Base-by-base conservation (phyloP, 768 basidiomycete genomes). In the Myochromella boudieri region DNA sequence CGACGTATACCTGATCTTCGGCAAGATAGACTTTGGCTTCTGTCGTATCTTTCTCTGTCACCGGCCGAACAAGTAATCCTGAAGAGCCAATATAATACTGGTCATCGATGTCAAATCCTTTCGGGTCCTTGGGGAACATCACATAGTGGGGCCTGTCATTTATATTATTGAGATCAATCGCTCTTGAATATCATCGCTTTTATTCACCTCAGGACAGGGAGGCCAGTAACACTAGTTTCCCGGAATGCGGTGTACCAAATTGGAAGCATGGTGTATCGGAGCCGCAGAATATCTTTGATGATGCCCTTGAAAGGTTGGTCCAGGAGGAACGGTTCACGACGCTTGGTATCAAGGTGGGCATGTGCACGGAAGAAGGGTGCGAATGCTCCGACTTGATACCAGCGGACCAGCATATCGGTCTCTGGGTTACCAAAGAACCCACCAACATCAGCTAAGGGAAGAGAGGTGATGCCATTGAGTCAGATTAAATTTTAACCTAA, bases 401-500 rank as follows among this genome's bases (percentile, higher is more conserved):
- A 99, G 38, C 97, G 78, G 7, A 94, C 85, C 26, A 99, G 82
- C 84, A 98, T 92, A 60, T 98, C 97, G 0, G 87, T 78, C 36
- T 87, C 83, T 0, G 97, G 95, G 65, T 98, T 95, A 14, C 95
- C 95, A 61, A 98, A 98, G 84, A 98, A 99, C 12, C 97, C 97
- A 15, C 97, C 95, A 42, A 98, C 94, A 59, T 99, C 97, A 51
- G 97, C 95, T 98, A 21, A n/a, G 42, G 31, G 27, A 37, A 45
- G 20, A 40, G 41, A 40, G 49, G 46, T 18, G 51, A 37, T 29
- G 28, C 22, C 10, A 22, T 24, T 29, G 36, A 14, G 25, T 7
- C 12, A 15, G 37, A 7, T 25, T 11, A n/a, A n/a, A n/a, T n/a
- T n/a, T n/a, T n/a, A n/a, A n/a, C n/a, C n/a, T 4, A 48, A 11